Base-by-base conservation (phyloP, 2,329 filamentous ascomycete species). In the Botrytis galanthina region DNA sequence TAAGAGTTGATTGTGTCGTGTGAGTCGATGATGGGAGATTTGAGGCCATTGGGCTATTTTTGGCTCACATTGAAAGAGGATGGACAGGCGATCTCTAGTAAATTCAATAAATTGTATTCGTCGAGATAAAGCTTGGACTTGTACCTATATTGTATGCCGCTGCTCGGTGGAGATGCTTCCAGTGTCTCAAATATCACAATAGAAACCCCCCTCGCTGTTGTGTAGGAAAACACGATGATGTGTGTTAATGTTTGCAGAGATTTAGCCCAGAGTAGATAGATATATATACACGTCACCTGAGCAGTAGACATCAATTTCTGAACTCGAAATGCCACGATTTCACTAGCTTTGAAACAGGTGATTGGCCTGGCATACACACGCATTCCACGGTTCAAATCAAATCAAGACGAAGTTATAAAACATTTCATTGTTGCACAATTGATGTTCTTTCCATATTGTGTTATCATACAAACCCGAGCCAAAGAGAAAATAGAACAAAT, bases 401-500 rank as follows among this genome's bases (percentile, higher is more conserved):
- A 26, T 7, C 6, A 26, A 57, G 16, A 69, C 8, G 26, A 32
- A 26, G 6, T 22, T 6, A 18, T 32, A 12, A 69, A 57, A 42
- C n/a, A 42, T 42, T 42, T 10, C 7, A 42, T 42, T 69, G 37
- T 32, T 9, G 37, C n/a, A 48, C 14, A 16, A 18, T 5, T 32
- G 18, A 57, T 42, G 18, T 42, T 51, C 3, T 57, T 32, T 57
- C n/a, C 37, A 32, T 42, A 14, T n/a, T 69, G 12, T 16, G 18
- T 57, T 57, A 69, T 69, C 66, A 69, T 57, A 57, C 48, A 69
- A 57, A 4, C 6, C 16, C 9, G 10, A 69, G 66, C 66, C 66
- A 68, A 68, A 68, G 66, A 68, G 35, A 57, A 42, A 26, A 42
- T 5, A 44, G n/a, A 63, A 44, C 26, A 42, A 42, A 42, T 57